A percentile compares a stretch with the other conserved stretches of the same genome.
Evolutionary conservation across 2,329 filamentous ascomycete genomes (phyloP).

Genomic region (Podosphaera fusca): DNA sequence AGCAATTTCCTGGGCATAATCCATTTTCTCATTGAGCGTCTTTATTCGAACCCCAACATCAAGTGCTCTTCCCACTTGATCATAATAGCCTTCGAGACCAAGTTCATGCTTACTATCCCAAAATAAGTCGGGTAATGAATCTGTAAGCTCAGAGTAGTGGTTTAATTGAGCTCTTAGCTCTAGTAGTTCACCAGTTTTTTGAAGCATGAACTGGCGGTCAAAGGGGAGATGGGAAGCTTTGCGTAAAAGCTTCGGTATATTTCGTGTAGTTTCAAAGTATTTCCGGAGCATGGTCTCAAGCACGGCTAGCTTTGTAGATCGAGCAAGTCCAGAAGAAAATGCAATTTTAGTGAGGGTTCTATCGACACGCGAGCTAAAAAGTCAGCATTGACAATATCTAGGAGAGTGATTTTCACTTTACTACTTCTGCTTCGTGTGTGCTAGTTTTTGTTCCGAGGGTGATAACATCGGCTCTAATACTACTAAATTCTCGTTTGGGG

Average conservation of each 20-base stretch:
- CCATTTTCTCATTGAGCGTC: constrained; percentile 87
- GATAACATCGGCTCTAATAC: constrained; percentile 70
- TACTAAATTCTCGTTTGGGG: constrained; percentile 44
- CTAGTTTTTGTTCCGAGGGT: constrained; percentile 56
- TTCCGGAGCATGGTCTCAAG: constrained; percentile 60
- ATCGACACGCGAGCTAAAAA: constrained; percentile 19
- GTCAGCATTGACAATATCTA: constrained; percentile 1
- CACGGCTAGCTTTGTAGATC: constrained; percentile 82
- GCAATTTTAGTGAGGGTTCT: constrained; percentile 77
- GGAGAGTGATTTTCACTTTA: constrained; percentile 4
- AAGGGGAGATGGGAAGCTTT: constrained; percentile 39
- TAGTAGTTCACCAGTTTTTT: constrained; percentile 81
- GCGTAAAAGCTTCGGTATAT: constrained; percentile 59
- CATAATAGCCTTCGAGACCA: constrained; percentile 82
- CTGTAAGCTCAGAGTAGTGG: constrained; percentile 88
- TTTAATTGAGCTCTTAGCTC: constrained; percentile 81
- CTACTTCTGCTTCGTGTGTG: constrained; percentile 19
- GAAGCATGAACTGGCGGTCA: constrained; percentile 57
- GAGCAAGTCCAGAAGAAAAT: constrained; percentile 80
- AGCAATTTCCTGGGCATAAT: constrained; percentile 90
- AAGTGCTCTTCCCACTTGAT: constrained; percentile 70
- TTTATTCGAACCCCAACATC: constrained; percentile 84
- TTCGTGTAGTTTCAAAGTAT: constrained; percentile 71
- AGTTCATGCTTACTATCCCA: constrained; percentile 85
- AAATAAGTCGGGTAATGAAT: constrained; percentile 85